A percentile compares a stretch with the other conserved stretches of the same genome.
Conservation (phyloP, 257 asterid genomes). For the Solanum lycopersicoides region DNA sequence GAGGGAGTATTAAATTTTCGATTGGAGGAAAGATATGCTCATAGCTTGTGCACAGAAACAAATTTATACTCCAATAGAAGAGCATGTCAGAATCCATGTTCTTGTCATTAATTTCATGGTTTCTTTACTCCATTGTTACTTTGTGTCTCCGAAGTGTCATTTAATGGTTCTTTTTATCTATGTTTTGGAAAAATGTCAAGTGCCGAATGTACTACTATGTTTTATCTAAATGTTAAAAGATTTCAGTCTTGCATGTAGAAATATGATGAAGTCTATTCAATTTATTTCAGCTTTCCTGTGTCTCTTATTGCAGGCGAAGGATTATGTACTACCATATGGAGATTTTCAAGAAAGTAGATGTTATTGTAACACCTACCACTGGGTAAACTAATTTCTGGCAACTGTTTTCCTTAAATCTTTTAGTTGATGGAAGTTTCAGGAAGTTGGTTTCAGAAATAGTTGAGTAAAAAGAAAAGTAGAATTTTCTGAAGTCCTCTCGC, state of each 20-base stretch:
- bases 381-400: constrained; percentile 38
- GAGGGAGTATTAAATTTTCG: neutral
- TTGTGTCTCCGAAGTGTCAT: neutral
- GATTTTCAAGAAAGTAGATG: constrained; percentile 68
- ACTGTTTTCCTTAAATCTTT: neutral
- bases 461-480: neutral
- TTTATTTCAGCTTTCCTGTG: neutral
- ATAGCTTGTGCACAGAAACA: neutral
- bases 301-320: constrained; percentile 54
- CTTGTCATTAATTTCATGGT: neutral
- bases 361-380: constrained; percentile 86
- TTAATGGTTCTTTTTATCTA: neutral
- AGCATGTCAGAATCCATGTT: neutral
- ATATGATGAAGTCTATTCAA: neutral
- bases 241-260: neutral
- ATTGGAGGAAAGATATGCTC: neutral
- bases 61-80: neutral
- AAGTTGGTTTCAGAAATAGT: neutral
- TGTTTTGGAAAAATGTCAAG: neutral
- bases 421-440: neutral
- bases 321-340: constrained; percentile 75
- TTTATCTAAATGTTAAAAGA: neutral
- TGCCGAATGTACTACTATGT: neutral
- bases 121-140: neutral
- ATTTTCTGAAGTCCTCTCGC: neutral